Percentiles rank a stretch among this genome's conserved stretches.
phyloP scores from a whole-genome alignment of 495 filamentous ascomycete species.

The Penicillium antarcticum region DNA sequence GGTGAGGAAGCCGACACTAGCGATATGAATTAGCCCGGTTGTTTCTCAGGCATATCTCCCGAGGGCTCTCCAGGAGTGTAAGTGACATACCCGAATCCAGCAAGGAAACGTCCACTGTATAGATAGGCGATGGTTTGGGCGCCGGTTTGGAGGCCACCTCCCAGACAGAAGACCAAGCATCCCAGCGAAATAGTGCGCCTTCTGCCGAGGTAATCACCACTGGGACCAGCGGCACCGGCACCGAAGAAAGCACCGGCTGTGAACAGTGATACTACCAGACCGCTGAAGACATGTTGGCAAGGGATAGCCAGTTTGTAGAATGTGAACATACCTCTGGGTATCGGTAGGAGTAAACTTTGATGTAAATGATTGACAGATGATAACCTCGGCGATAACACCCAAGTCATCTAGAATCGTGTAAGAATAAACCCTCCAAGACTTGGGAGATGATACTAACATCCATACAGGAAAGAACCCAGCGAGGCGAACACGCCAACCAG shows the following conservation, averaged over 20 bases:
- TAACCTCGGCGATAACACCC: constrained; percentile 61
- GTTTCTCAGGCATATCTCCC: neutral
- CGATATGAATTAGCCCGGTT: neutral
- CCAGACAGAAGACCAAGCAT: constrained; percentile 41
- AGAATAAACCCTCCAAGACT: constrained; percentile 13
- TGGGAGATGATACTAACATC: constrained; percentile 32
- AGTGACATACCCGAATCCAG: constrained; percentile 51
- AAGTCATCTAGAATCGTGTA: constrained; percentile 35
- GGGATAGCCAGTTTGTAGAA: neutral
- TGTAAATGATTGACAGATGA: constrained; percentile 49
- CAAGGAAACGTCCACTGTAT: constrained; percentile 41
- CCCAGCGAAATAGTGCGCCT: constrained; percentile 42
- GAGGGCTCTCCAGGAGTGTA: constrained; percentile 11
- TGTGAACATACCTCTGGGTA: constrained; percentile 51
- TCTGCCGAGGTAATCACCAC: constrained; percentile 39
- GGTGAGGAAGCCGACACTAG: constrained; percentile 58
- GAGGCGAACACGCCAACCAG: constrained; percentile 62
- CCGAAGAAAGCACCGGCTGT: constrained; percentile 49
- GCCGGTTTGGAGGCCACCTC: constrained; percentile 41
- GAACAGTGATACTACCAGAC: constrained; percentile 66
- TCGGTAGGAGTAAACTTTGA: constrained; percentile 48
- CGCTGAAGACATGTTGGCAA: constrained; percentile 30
- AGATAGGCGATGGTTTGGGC: constrained; percentile 35
- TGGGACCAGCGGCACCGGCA: constrained; percentile 34
- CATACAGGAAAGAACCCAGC: constrained; percentile 58